Evolutionary conservation across 2,329 filamentous ascomycete species (phyloP), one percentile per base, ranked within the genome.

Genomic region (Trichocomaceae sp.): DNA sequence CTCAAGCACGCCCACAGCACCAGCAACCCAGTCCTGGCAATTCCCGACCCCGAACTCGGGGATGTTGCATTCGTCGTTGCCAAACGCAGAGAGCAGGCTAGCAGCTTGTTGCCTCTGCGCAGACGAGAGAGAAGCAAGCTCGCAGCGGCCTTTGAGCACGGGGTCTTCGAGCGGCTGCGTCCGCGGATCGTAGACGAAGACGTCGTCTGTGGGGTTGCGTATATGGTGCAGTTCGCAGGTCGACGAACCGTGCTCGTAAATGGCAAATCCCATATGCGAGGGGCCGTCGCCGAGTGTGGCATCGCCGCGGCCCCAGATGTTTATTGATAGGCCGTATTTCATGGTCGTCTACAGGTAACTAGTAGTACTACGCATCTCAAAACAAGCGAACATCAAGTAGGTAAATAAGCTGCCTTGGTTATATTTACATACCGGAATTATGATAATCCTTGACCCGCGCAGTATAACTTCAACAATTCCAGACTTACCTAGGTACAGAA

Each of bases 151-250:
- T n/a, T 41, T 52, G 13, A 62, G 47, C 9, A 61, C 53, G 0
- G 62, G 59, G 31, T 63, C 56, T 20, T 64, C 58, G 1, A 62
- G 55, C 1, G 57, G 59, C 20, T 64, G 60, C 9, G 49, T 47
- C 4, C 56, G 60, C 7, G 60, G 58, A 31, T 63, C 56, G 13
- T 63, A 64, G 53, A 63, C 55, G 48, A 63, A 63, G 23, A 47
- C 29, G 4, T 54, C 37, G 22, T 61, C 59, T 8, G 20, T 57
- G 22, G 58, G 57, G 31, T 59, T 62, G 45, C 61, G 61, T 29
- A 64, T 62, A 15, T 60, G 62, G 50, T 63, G 54, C 47, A 63
- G 60, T 56, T 60, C 53, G 56, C 62, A 62, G 31, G 48, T 62
- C 19, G 51, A 47, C n/a, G 61, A 59, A 41, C 56, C 52, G 17